Evolutionary conservation across 2,329 filamentous ascomycete genomes (phyloP).

Genomic region (Alternaria arborescens): DNA sequence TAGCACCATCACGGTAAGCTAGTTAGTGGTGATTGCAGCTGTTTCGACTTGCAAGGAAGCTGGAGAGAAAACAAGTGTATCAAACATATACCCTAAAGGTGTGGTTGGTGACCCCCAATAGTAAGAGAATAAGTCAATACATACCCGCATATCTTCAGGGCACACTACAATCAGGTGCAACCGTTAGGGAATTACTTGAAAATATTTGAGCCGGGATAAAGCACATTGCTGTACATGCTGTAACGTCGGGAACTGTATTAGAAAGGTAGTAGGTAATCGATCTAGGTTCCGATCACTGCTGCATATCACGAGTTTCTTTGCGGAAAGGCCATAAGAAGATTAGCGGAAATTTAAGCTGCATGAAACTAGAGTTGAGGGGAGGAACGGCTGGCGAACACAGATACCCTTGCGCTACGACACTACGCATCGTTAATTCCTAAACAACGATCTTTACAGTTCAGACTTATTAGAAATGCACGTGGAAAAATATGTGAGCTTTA

Average conservation of each 20-base stretch:
- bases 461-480: neutral
- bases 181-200: neutral
- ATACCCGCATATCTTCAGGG: neutral
- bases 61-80: neutral
- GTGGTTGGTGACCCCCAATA: neutral
- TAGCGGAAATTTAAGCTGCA: neutral
- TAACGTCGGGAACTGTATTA: neutral
- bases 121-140: neutral
- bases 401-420: neutral
- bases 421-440: neutral
- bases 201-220: neutral
- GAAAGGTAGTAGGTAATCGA: neutral
- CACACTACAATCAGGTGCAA: neutral
- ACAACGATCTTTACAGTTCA: neutral
- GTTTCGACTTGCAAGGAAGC: neutral
- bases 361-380: neutral
- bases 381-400: neutral
- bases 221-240: neutral
- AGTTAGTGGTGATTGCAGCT: neutral
- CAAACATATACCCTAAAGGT: neutral
- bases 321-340: neutral
- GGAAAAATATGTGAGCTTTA: neutral
- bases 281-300: neutral
- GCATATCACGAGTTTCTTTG: neutral
- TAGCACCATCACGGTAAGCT: slow-evolving; percentile 16